Conservation (phyloP, 305 asterid species). For the Nicotiana rustica region DNA sequence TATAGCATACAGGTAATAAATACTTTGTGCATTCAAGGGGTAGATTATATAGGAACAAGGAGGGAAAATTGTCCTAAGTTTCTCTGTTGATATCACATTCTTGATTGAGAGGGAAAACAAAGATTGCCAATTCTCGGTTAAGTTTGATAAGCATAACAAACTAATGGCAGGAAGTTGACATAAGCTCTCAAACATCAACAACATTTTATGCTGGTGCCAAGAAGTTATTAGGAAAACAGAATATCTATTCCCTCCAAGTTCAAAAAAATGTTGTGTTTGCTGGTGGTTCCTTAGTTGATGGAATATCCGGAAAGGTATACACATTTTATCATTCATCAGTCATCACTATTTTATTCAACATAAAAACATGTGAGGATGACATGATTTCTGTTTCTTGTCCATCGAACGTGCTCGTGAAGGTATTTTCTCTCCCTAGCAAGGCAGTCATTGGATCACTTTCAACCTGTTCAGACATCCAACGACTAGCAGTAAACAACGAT, state of each 20-base stretch:
- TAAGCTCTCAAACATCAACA: slow-evolving; percentile 58
- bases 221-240: slow-evolving; percentile 75
- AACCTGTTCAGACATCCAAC: slow-evolving; percentile 66
- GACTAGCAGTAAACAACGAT: slow-evolving; percentile 58
- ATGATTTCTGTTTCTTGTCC: neutral
- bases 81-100: neutral
- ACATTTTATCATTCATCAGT: neutral
- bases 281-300: slow-evolving; percentile 76
- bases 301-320: slow-evolving; percentile 76
- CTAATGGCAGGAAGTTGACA: slow-evolving; percentile 73
- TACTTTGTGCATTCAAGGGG: neutral
- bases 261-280: slow-evolving; percentile 60
- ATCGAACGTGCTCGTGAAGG: slow-evolving; percentile 49
- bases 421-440: slow-evolving; percentile 73
- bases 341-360: neutral
- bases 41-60: neutral
- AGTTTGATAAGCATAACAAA: slow-evolving; percentile 22
- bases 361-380: neutral
- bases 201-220: slow-evolving; percentile 73
- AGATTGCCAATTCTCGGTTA: neutral
- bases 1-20: slow-evolving; percentile 65
- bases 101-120: neutral
- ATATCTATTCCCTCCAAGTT: slow-evolving; percentile 60
- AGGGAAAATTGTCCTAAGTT: neutral
- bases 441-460: slow-evolving; percentile 67